Percentiles rank a stretch among this genome's conserved stretches.
phyloP scores from a whole-genome alignment of 1,139 yeast species.

The Saccharomycopsis hybrid region DNA sequence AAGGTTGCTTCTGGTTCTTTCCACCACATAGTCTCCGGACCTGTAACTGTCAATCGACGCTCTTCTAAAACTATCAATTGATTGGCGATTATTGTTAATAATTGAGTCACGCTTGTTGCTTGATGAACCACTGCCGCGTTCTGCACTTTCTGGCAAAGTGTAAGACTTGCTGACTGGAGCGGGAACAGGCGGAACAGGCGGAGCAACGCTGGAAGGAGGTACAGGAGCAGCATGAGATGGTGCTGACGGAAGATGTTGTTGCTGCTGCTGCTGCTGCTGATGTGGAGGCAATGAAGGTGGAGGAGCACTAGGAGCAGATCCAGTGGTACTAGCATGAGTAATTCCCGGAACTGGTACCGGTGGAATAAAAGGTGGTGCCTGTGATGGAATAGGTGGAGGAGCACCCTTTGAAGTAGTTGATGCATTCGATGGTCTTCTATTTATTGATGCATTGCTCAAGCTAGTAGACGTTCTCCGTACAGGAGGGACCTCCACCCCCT shows the following conservation, averaged over 20 bases:
- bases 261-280: too few species aligned
- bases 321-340: conserved; percentile 23
- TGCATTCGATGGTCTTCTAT: too few species aligned
- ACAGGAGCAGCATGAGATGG: conserved; percentile 13
- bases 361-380: conserved; percentile 22
- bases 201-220: conserved; percentile 24
- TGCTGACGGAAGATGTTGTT: too few species aligned
- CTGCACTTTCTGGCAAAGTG: conserved; percentile 9
- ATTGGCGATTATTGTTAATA: conserved; percentile 16
- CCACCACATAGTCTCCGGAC: background rate
- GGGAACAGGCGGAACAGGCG: conserved; percentile 22
- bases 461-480: too few species aligned
- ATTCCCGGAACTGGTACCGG: conserved; percentile 24
- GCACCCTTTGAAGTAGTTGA: too few species aligned
- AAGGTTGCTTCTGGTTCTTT: background rate
- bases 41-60: background rate
- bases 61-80: conserved; percentile 17
- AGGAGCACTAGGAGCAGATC: conserved; percentile 24
- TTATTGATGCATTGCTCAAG: too few species aligned
- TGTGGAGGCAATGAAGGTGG: conserved; percentile 25
- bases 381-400: conserved; percentile 21
- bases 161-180: conserved; percentile 18
- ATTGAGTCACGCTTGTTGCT: too few species aligned
- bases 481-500: too few species aligned
- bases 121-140: too few species aligned